Percentiles rank a stretch among this genome's conserved stretches.
phyloP scores from a whole-genome alignment of 768 basidiomycete genomes.

The Coprinellus aureogranulatus region DNA sequence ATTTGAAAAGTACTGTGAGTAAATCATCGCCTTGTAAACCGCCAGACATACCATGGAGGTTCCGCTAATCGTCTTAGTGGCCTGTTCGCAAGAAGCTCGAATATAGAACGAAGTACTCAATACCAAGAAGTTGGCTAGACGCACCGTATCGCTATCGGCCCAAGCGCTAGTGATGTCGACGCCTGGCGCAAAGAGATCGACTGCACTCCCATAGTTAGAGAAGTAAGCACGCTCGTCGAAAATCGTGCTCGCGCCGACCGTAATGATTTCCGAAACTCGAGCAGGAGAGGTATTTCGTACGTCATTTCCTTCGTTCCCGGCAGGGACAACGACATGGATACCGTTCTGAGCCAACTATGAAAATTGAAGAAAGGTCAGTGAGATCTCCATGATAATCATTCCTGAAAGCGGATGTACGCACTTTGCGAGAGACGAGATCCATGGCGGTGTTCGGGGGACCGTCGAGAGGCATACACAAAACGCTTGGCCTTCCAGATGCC shows the following conservation, averaged over 20 bases:
- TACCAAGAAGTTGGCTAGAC: too few species aligned
- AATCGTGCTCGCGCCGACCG: slow-evolving; percentile 30
- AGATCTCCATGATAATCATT: too few species aligned
- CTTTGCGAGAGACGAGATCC: slow-evolving; percentile 30
- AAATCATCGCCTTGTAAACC: too few species aligned
- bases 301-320: slow-evolving; percentile 25
- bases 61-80: too few species aligned
- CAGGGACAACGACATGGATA: slow-evolving; percentile 13
- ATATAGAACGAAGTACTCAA: too few species aligned
- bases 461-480: slow-evolving; percentile 37
- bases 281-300: slow-evolving; percentile 28
- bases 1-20: too few species aligned
- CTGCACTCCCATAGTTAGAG: slow-evolving; percentile 33
- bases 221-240: slow-evolving; percentile 26
- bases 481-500: slow-evolving; percentile 25
- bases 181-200: slow-evolving; percentile 36
- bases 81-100: too few species aligned
- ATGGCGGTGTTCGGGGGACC: slow-evolving; percentile 25
- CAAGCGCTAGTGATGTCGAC: slow-evolving; percentile 22
- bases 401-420: slow-evolving; percentile 2
- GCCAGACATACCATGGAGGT: too few species aligned
- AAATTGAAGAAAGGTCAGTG: not conserved
- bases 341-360: not conserved
- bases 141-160: slow-evolving; percentile 19
- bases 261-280: slow-evolving; percentile 22